Percentiles rank a stretch among this genome's conserved stretches.
phyloP scores from a whole-genome alignment of 23 red algal genomes.

The Agarophyton chilense region DNA sequence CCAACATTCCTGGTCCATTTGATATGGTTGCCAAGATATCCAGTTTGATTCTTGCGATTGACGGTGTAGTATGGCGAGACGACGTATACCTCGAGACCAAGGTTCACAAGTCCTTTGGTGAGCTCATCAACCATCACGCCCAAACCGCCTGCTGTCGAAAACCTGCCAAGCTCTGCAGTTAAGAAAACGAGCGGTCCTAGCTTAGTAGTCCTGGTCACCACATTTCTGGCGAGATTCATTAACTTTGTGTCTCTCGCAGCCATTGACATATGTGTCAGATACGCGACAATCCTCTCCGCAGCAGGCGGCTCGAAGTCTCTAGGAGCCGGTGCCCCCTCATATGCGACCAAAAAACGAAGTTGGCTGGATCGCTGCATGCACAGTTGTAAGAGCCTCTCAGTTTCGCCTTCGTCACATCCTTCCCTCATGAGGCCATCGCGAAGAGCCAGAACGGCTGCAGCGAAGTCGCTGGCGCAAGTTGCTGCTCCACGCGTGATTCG shows the following conservation, averaged over 20 bases:
- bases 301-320: constrained; percentile 84
- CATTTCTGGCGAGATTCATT: constrained; percentile 47
- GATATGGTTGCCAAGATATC: constrained; percentile 89
- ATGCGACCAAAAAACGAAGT: constrained; percentile 73
- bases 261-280: constrained; percentile 83
- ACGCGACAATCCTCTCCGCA: constrained; percentile 90
- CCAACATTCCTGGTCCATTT: constrained; percentile 93
- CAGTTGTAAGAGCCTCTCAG: constrained; percentile 54
- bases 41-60: constrained; percentile 90
- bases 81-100: constrained; percentile 97
- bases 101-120: constrained; percentile 90
- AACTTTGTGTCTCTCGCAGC: constrained; percentile 44
- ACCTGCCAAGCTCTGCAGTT: constrained; percentile 92
- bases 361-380: constrained; percentile 82
- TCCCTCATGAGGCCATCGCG: constrained; percentile 49
- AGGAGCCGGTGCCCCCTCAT: constrained; percentile 78
- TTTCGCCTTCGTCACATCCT: constrained; percentile 57
- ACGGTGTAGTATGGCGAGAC: constrained; percentile 98
- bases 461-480: constrained; percentile 59
- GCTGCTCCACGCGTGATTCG: constrained; percentile 75
- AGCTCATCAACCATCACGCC: constrained; percentile 99
- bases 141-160: constrained; percentile 96
- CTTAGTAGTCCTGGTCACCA: constrained; percentile 70
- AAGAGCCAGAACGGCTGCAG: constrained; percentile 55
- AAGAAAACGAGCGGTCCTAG: constrained; percentile 96